Base-by-base conservation (phyloP, 202 grass and related monocot genomes). In the Carex arenaria region DNA sequence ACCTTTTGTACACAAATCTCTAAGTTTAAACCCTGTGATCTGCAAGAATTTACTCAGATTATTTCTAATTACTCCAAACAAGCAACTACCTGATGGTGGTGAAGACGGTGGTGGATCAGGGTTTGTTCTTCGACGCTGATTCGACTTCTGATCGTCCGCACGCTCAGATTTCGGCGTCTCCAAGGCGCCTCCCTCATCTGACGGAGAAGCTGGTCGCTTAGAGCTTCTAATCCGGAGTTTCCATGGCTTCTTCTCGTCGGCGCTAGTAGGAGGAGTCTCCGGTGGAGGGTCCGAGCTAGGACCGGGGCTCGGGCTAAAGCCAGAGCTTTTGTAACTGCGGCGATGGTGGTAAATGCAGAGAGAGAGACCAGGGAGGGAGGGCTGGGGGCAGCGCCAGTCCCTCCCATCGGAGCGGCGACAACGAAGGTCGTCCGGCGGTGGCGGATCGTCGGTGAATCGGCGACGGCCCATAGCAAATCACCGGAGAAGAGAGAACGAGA, bases 341-440 rank as follows among this genome's bases (percentile, higher is more conserved):
- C 68, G 82, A 53, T 74, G 82, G 67, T 84, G 82, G 31, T 76
- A 76, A 12, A 62, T 23, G 52, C 82, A 84, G 82, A 84, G 82
- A 47, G 82, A 70, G 18, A 76, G 40, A 19, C 82, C 80, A 0
- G 62, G 63, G 2, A 82, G 11, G 2, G 42, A 47, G 12, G 80
- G 80, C 80, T 82, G 63, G 5, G 82, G 82, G 31, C 82, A 84
- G 11, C 68, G 82, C 82, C 82, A 84, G 18, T 76, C 63, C 20
- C 67, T 72, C 5, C 82, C 82, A n/a, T 84, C 82, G 17, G 82
- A 84, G 14, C 92, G 86, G 26, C 92, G 92, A 49, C 92, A 94
- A 4, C 92, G 81, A 17, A 92, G 85, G 85, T 94, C 82, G 73
- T 94, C 92, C 0, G 90, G 88, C 2, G 40, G 51, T 31, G 92